Base-by-base conservation (phyloP, 208 protist genomes). In the Tritrichomonas musculus region DNA sequence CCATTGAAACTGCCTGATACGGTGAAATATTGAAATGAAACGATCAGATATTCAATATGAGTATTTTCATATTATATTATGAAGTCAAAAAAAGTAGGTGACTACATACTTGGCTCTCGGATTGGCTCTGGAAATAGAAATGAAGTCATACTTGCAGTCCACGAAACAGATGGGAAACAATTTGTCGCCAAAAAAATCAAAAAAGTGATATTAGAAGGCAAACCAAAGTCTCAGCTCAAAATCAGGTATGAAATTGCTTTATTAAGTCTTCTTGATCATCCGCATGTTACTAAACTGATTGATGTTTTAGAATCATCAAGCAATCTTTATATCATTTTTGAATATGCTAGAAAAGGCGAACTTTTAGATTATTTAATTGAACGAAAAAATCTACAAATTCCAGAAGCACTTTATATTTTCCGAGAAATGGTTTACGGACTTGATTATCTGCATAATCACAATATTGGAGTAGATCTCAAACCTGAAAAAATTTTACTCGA, bases 401-500 rank as follows among this genome's bases (percentile, higher is more conserved):
- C 25, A 39, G 13, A 27, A 5, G 77, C 41, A 53, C 53, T 88
- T 41, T 5, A 88, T 60, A 60, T 94, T 27, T 92, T 94, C 44
- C 50, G 41, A 75, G 47, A 94, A 84, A 80, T 94, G 0, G 41
- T 94, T 57, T 57, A 69, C 39, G 93, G 92, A 36, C 14, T 94
- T 30, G 53, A 92, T 65, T 94, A 82, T 92, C 44, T 92, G 3
- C 93, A 94, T 36, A n/a, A 41, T 9, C 73, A 94, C 39, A n/a
- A 50, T 8, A 93, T 94, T 92, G 53, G 47, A 30, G 11, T 66
- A 33, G 82, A 94, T 53, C 39, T 94, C 8, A 94, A 94, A 72
- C 93, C 93, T 14, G 82, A 94, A 55, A 94, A 94, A 11, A 72
- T 92, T 17, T 30, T 92, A 17, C 36, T 92, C 1, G 88, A 92